Conservation (phyloP, 139 green algal genomes). For the Picochlorum sp. region DNA sequence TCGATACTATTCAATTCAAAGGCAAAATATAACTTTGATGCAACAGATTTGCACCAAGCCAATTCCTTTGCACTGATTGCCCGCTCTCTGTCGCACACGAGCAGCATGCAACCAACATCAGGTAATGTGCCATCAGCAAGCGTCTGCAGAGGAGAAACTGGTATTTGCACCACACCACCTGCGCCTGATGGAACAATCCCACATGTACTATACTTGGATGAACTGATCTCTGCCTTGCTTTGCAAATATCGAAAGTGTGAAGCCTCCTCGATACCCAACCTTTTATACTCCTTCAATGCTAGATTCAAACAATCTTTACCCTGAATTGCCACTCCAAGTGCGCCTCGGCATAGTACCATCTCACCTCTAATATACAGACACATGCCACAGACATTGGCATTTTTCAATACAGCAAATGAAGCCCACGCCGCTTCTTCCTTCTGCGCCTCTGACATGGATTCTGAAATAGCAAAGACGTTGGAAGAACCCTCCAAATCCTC, state of each 20-base stretch:
- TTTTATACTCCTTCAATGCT: neutral
- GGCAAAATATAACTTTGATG: slow-evolving; percentile 39
- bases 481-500: slow-evolving; percentile 34
- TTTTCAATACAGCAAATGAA: slow-evolving; percentile 69
- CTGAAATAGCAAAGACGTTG: slow-evolving; percentile 45
- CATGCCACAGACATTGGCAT: slow-evolving; percentile 72
- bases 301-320: slow-evolving; percentile 4
- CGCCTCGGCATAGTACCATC: slow-evolving; percentile 28
- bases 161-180: neutral
- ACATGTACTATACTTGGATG: neutral
- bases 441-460: slow-evolving; percentile 5
- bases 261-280: too few relatives aligned
- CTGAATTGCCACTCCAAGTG: slow-evolving; percentile 28
- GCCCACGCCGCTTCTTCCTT: slow-evolving; percentile 74
- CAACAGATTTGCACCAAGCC: slow-evolving; percentile 45
- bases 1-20: neutral
- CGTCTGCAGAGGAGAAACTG: neutral
- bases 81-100: slow-evolving; percentile 47
- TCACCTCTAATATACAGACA: slow-evolving; percentile 27
- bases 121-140: neutral
- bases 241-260: too few relatives aligned
- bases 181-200: neutral
- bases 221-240: too few relatives aligned
- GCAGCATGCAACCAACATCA: slow-evolving; percentile 24
- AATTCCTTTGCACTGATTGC: slow-evolving; percentile 49